Conservation (phyloP, 1,284 basidiomycete species). For the Leccinum solheimii region DNA sequence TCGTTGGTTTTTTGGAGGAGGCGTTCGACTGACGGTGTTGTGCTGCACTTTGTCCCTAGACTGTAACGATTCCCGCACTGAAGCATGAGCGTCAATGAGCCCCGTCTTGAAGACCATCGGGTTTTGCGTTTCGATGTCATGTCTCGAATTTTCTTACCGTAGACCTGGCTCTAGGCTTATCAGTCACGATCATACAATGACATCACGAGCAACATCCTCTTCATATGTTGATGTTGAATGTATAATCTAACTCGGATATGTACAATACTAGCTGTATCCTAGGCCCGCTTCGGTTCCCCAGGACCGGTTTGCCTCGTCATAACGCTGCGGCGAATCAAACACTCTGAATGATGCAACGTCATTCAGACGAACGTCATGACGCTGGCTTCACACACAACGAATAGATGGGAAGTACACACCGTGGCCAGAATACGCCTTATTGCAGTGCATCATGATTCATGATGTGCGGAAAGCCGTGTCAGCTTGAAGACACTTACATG, state of each 20-base stretch:
- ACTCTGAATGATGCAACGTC: neutral
- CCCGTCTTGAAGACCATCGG: neutral
- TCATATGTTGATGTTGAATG: neutral
- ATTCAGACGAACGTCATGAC: neutral
- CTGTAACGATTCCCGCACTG: neutral
- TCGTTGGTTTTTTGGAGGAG: neutral
- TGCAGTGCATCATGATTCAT: neutral
- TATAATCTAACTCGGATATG: neutral
- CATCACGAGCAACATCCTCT: neutral
- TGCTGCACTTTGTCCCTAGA: neutral
- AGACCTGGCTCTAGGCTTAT: neutral
- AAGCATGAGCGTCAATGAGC: neutral
- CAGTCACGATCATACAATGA: neutral
- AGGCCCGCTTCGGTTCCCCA: neutral
- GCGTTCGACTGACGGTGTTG: neutral
- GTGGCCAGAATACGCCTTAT: neutral
- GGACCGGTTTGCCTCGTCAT: neutral
- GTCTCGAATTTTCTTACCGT: neutral
- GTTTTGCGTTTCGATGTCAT: neutral
- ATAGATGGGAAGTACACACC: neutral
- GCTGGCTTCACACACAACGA: neutral
- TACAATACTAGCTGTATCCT: neutral
- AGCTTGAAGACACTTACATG: no score
- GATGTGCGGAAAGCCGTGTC: neutral
- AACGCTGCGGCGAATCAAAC: neutral